Base-by-base conservation (phyloP, 2,329 filamentous ascomycete genomes). In the Monilinia polystroma region DNA sequence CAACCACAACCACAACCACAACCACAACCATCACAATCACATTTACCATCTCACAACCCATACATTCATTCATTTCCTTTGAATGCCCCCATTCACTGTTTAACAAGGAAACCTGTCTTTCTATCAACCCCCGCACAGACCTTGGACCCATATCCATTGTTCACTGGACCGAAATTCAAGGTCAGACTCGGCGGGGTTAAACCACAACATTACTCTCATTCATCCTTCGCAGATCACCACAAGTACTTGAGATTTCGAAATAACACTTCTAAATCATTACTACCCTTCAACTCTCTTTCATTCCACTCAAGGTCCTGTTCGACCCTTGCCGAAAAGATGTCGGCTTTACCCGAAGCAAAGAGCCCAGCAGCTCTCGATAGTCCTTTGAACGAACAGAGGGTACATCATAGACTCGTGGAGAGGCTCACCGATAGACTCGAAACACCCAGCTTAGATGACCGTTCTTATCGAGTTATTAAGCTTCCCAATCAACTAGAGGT, bases 401-500 rank as follows among this genome's bases (percentile, higher is more conserved):
- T 53, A 12, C 63, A 66, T 53, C 70, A 72, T 52, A 66, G 72
- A 67, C 72, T 74, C 2, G 73, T 76, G 10, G 73, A 76, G 69
- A 71, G 72, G 45, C 76, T 92, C 71, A 87, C 91, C 45, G 90
- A 96, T 75, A 79, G 83, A 57, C 81, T 97, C 65, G 91, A 96
- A 81, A 93, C 91, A 75, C 92, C 93, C 7, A 87, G 89, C 71
- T 84, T 96, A 65, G 94, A 98, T 78, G 88, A 96, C 77, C 87
- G 94, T 64, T 85, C 87, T 43, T 99, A 99, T 77, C 86, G 94
- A 67, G 92, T 99, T 70, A 89, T 98, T 73, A 86, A 87, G 64
- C 83, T 99, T 81, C 86, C 57, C n/a, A 99, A 99, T 78, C 84
- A 93, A 77, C 85, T 99, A 20, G 94, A 99, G 81, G 94, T 88